These are phyloP conservation scores for Mycena amicta DNA, from an alignment of 768 basidiomycete species.

Conservation along the genomic window DNA sequence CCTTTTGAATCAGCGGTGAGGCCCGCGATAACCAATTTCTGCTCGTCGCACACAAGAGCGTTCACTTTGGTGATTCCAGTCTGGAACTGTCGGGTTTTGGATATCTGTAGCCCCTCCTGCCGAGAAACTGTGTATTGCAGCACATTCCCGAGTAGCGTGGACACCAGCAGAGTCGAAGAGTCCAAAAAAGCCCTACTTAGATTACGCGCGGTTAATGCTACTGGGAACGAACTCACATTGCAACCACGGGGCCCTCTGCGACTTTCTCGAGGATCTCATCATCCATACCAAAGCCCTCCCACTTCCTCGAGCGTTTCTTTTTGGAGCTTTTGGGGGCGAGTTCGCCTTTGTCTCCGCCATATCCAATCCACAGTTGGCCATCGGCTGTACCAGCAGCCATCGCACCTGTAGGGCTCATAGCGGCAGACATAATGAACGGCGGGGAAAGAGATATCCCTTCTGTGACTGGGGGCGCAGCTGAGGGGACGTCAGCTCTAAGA, in stretches of 20 bases:
- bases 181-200: constrained; percentile 51
- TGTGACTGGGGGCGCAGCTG: constrained; percentile 42
- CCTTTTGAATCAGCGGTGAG: constrained; percentile 60
- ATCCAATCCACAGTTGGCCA: constrained; percentile 70
- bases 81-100: constrained; percentile 49
- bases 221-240: constrained; percentile 50
- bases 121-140: constrained; percentile 49
- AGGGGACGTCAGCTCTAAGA: too few species aligned
- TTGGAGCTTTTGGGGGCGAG: constrained; percentile 28
- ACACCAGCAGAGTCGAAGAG: constrained; percentile 49
- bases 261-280: constrained; percentile 50
- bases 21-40: constrained; percentile 62
- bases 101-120: constrained; percentile 42
- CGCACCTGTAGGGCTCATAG: constrained; percentile 59
- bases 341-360: constrained; percentile 59
- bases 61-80: constrained; percentile 66
- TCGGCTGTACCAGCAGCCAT: constrained; percentile 77
- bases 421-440: constrained; percentile 69
- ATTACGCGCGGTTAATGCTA: neutral
- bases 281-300: constrained; percentile 66
- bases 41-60: constrained; percentile 50
- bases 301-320: constrained; percentile 64
- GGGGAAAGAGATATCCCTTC: constrained; percentile 66
- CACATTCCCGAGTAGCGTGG: constrained; percentile 64
- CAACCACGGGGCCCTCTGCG: constrained; percentile 76